Conservation (phyloP, 2,329 filamentous ascomycete species). For the Calonectria ilicicola region DNA sequence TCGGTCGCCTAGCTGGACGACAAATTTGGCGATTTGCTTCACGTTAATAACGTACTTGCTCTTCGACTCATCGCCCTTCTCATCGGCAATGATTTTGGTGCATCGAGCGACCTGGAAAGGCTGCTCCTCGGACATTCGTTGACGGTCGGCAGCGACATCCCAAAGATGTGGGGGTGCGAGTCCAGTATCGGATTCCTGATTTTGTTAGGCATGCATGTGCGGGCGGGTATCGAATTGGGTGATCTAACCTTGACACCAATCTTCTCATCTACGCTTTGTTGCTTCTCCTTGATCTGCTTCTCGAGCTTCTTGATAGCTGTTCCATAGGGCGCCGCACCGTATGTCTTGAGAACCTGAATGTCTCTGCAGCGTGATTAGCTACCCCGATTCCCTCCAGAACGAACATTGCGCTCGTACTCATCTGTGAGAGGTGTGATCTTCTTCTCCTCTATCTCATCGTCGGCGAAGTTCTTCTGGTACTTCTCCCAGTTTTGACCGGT, state of each 20-base stretch:
- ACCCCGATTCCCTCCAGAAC: background rate
- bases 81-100: conserved; percentile 98
- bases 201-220: conserved; percentile 33
- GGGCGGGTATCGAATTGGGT: background rate
- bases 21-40: conserved; percentile 99
- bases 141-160: conserved; percentile 97
- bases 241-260: conserved; percentile 81
- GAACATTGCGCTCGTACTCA: conserved; percentile 73
- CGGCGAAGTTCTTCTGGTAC: conserved; percentile 96
- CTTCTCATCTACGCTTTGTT: conserved; percentile 98
- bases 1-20: conserved; percentile 95
- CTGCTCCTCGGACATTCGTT: conserved; percentile 99
- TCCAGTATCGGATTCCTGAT: conserved; percentile 95
- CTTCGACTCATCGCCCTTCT: conserved; percentile 92
- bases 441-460: conserved; percentile 98
- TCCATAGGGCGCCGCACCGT: conserved; percentile 96
- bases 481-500: conserved; percentile 98
- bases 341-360: conserved; percentile 99
- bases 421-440: conserved; percentile 98
- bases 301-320: conserved; percentile 96
- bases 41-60: conserved; percentile 99
- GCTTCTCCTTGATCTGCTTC: conserved; percentile 99
- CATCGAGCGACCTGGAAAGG: conserved; percentile 96
- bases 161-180: conserved; percentile 98
- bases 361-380: conserved; percentile 71